Evolutionary conservation across 805 yeast genomes (phyloP).

Genomic region (Isabelozyma pseudorhagii): DNA sequence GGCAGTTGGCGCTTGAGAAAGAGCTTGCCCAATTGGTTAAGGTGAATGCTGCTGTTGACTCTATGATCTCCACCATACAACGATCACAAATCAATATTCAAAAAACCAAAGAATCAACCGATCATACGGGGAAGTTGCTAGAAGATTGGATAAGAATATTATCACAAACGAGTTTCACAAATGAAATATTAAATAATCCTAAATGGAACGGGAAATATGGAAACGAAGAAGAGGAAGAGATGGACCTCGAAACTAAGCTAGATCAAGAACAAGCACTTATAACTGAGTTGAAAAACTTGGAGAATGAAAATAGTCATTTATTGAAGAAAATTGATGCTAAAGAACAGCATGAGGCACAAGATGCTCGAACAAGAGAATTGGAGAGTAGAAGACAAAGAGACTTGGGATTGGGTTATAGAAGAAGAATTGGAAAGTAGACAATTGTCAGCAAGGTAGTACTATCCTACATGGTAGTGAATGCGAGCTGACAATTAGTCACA

Average conservation of each 20-base stretch:
- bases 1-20: slow-evolving; percentile 16
- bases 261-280: slow-evolving; percentile 20
- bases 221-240: slow-evolving; percentile 11
- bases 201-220: slow-evolving; percentile 35
- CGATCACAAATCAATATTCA: slow-evolving; percentile 25
- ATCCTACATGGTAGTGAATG: too few species aligned
- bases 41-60: slow-evolving; percentile 30
- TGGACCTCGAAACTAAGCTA: slow-evolving; percentile 13
- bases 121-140: slow-evolving; percentile 46
- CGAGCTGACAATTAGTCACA: too few species aligned
- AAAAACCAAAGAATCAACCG: slow-evolving; percentile 38
- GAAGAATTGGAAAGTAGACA: background rate
- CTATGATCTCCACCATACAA: slow-evolving; percentile 25
- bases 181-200: slow-evolving; percentile 42
- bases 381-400: slow-evolving; percentile 18
- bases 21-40: slow-evolving; percentile 30
- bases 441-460: too few species aligned
- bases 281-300: slow-evolving; percentile 20
- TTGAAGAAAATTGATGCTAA: slow-evolving; percentile 14
- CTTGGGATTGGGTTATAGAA: slow-evolving; percentile 14
- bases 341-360: slow-evolving; percentile 7
- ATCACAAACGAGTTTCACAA: slow-evolving; percentile 58
- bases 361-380: slow-evolving; percentile 4
- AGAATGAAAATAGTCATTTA: slow-evolving; percentile 23
- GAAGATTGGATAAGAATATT: slow-evolving; percentile 62